phyloP scores from a whole-genome alignment of 768 basidiomycete genomes.

The Tylopilus sp. region DNA sequence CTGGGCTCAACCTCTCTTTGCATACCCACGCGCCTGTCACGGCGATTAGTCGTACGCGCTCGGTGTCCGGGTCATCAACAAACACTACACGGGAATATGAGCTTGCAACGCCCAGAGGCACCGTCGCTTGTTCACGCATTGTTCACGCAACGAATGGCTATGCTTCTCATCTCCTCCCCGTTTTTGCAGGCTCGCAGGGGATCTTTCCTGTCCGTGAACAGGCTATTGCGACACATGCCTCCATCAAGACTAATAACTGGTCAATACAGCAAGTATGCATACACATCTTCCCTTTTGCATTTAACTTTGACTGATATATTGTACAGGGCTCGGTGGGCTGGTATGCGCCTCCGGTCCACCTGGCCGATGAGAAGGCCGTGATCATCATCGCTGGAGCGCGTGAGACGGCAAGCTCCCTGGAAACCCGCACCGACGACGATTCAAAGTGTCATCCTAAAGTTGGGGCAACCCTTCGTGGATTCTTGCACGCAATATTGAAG shows the following conservation, averaged over 20 bases:
- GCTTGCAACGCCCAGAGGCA: conserved; percentile 58
- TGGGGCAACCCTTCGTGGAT: conserved; percentile 48
- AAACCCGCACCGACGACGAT: conserved; percentile 60
- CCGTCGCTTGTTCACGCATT: conserved; percentile 59
- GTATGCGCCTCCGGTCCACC: conserved; percentile 61
- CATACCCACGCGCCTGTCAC: conserved; percentile 75
- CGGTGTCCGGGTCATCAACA: neutral
- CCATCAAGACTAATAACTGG: conserved; percentile 46
- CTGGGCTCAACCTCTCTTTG: conserved; percentile 44
- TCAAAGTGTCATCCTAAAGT: conserved; percentile 45
- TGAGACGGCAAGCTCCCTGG: conserved; percentile 43
- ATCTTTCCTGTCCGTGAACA: conserved; percentile 77
- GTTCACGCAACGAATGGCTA: too few species aligned
- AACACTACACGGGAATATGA: conserved; percentile 1
- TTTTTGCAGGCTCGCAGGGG: conserved; percentile 47
- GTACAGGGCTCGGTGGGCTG: conserved; percentile 64
- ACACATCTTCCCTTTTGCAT: neutral
- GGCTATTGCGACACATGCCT: conserved; percentile 44
- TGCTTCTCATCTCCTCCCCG: conserved; percentile 71
- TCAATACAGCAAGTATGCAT: conserved; percentile 36
- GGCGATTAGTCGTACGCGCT: conserved; percentile 31
- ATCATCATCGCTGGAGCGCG: conserved; percentile 74
- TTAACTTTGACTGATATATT: neutral
- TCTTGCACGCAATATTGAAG: conserved; percentile 58
- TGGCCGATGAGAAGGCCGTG: conserved; percentile 41